Percentiles rank a stretch among this genome's conserved stretches.
Evolutionary conservation across 208 protist species (phyloP).

Genomic region (Leptomonas seymouri): DNA sequence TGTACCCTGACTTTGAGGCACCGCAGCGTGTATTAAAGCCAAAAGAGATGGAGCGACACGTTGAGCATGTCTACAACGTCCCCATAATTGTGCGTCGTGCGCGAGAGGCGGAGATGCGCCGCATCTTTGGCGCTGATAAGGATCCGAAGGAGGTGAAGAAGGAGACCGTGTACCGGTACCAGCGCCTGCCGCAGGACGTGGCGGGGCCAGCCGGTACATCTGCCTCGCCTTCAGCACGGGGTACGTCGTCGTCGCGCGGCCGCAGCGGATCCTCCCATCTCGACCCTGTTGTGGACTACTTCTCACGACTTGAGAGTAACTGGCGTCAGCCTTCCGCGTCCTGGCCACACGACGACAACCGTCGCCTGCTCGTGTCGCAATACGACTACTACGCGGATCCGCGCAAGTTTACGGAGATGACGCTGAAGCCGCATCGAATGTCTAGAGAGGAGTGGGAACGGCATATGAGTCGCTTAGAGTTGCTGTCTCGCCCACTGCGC

Average conservation of each 20-base stretch:
- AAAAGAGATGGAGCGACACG: slow-evolving; percentile 48
- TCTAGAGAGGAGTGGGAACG: slow-evolving; percentile 25
- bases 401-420: slow-evolving; percentile 30
- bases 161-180: slow-evolving; percentile 34
- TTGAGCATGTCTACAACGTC: slow-evolving; percentile 73
- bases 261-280: slow-evolving; percentile 13
- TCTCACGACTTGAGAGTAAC: slow-evolving; percentile 37
- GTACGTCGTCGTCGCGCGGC: slow-evolving; percentile 9
- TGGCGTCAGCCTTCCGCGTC: slow-evolving; percentile 65
- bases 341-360: slow-evolving; percentile 54
- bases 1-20: slow-evolving; percentile 46
- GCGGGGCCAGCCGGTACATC: slow-evolving; percentile 6
- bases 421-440: slow-evolving; percentile 24
- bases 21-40: slow-evolving; percentile 25
- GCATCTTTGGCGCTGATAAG: slow-evolving; percentile 45
- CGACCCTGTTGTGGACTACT: slow-evolving; percentile 20
- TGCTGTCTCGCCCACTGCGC: slow-evolving; percentile 53
- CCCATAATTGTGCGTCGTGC: slow-evolving; percentile 43
- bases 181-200: slow-evolving; percentile 18
- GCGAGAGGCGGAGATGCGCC: slow-evolving; percentile 41
- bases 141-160: slow-evolving; percentile 15
- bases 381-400: slow-evolving; percentile 53
- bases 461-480: slow-evolving; percentile 41
- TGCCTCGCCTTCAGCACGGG: slow-evolving; percentile 11
- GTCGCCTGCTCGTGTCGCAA: slow-evolving; percentile 57